These are phyloP conservation scores for Mycena belliarum DNA, from an alignment of 768 basidiomycete genomes.

Conservation along the genomic window DNA sequence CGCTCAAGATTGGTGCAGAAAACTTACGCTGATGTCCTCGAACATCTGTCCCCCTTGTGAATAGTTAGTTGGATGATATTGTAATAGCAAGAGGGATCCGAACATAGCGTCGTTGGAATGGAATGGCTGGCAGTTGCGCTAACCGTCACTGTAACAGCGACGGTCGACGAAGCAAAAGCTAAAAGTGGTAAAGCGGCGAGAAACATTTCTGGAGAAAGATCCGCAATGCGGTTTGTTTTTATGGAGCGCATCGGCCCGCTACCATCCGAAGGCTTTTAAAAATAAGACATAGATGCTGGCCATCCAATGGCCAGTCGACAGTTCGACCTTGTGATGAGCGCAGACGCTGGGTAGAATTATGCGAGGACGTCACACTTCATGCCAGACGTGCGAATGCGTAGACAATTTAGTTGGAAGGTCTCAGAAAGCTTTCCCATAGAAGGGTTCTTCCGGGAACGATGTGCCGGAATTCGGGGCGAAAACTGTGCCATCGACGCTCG, in stretches of 20 bases:
- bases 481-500: too few species aligned
- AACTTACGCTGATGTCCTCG: conserved; percentile 34
- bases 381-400: not conserved
- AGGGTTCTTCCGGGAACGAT: too few species aligned
- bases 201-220: not conserved
- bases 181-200: not conserved
- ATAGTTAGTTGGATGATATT: too few species aligned
- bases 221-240: not conserved
- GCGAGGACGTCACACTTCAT: not conserved
- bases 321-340: not conserved
- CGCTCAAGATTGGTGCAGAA: not conserved
- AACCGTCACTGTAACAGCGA: conserved; percentile 29
- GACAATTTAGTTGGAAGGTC: not conserved
- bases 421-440: too few species aligned
- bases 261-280: not conserved
- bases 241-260: not conserved
- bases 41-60: conserved; percentile 35
- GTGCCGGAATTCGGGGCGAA: too few species aligned
- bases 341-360: not conserved
- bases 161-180: not conserved
- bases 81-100: conserved; percentile 1
- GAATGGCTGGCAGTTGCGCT: conserved; percentile 33
- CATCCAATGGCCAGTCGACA: not conserved
- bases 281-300: not conserved
- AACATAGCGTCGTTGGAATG: conserved; percentile 33